phyloP scores from a whole-genome alignment of 768 basidiomycete genomes.

The Grammothele lineata region DNA sequence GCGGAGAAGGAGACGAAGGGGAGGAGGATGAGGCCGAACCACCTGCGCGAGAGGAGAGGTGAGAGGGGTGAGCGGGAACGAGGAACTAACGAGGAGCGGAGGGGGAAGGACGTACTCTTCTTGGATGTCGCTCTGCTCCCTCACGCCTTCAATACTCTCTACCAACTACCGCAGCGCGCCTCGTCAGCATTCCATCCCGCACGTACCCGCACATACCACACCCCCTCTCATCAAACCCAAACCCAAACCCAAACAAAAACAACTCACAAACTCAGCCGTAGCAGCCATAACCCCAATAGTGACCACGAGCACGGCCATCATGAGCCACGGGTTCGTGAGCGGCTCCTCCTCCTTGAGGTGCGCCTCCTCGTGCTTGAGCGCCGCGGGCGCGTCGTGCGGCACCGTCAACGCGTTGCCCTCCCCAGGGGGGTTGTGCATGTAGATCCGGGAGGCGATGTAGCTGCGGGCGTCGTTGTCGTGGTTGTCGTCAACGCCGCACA shows the following conservation, averaged over 20 bases:
- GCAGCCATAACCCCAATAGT: conserved; percentile 60
- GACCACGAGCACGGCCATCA: conserved; percentile 45
- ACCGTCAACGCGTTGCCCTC: conserved; percentile 41
- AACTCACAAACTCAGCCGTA: conserved; percentile 66
- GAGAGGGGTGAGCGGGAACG: not conserved
- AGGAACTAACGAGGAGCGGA: not conserved
- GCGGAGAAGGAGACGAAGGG: conserved; percentile 73
- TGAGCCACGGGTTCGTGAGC: conserved; percentile 60
- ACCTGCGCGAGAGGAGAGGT: too few species aligned
- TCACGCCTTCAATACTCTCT: conserved; percentile 56
- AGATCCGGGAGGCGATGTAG: conserved; percentile 65
- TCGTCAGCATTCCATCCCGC: too few species aligned
- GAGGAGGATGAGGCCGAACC: conserved; percentile 68
- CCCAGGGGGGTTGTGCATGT: conserved; percentile 68
- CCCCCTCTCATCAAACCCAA: too few species aligned
- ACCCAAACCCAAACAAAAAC: not conserved
- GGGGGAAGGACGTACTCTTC: too few species aligned
- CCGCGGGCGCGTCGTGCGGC: conserved; percentile 36
- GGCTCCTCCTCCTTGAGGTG: conserved; percentile 46
- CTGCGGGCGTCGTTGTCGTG: conserved; percentile 28
- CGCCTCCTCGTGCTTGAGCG: conserved; percentile 28
- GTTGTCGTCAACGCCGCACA: too few species aligned
- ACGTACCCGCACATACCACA: too few species aligned
- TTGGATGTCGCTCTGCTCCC: conserved; percentile 37
- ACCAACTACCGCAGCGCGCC: conserved; percentile 22